A percentile compares a stretch with the other conserved stretches of the same genome.
Evolutionary conservation across 305 asterid species (phyloP).

Genomic region (Plantago lanceolata): DNA sequence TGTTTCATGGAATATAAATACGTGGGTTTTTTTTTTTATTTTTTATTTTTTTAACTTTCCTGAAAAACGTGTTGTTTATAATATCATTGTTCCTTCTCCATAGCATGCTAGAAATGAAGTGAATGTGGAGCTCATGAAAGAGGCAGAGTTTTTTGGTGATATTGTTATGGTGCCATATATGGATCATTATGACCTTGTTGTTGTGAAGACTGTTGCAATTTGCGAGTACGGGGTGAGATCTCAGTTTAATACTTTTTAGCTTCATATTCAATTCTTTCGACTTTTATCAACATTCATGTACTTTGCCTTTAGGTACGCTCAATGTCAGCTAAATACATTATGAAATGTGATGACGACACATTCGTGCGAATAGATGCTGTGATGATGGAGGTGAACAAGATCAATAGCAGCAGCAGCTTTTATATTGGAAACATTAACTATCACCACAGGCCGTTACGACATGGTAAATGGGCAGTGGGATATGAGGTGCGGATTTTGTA

Average conservation of each 20-base stretch:
- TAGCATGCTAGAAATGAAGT: conserved; percentile 89
- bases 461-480: conserved; percentile 96
- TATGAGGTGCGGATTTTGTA: conserved; percentile 60
- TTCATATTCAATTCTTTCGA: conserved; percentile 15
- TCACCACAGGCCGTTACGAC: conserved; percentile 81
- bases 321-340: conserved; percentile 65
- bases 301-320: conserved; percentile 53
- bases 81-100: conserved; percentile 22
- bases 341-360: conserved; percentile 97
- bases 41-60: background rate
- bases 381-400: conserved; percentile 62
- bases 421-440: conserved; percentile 89
- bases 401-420: conserved; percentile 47
- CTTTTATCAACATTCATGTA: conserved; percentile 11
- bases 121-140: conserved; percentile 82
- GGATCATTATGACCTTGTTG: conserved; percentile 96
- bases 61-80: conserved; percentile 16
- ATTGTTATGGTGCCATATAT: conserved; percentile 83
- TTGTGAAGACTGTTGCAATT: conserved; percentile 83
- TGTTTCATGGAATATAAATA: background rate
- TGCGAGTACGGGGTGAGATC: conserved; percentile 92
- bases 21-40: background rate
- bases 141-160: conserved; percentile 86
- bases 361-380: conserved; percentile 86
- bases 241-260: conserved; percentile 14